phyloP scores from a whole-genome alignment of 2,329 filamentous ascomycete species.

The Apiospora kogelbergensis region DNA sequence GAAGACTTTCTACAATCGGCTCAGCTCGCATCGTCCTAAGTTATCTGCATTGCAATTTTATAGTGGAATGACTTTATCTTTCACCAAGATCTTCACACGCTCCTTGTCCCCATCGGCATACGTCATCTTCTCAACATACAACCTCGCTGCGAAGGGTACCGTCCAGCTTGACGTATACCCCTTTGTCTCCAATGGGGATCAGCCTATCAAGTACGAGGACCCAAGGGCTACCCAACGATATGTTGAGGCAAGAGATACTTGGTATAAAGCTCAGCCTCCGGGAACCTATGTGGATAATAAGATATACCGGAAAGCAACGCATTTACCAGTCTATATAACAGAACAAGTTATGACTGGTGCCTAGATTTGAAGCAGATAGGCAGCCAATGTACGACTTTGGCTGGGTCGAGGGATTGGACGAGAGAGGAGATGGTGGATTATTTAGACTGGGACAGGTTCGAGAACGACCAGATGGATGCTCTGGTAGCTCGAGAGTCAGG shows the following conservation, averaged over 20 bases:
- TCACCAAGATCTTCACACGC: no score
- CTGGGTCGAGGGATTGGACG: conserved; percentile 19
- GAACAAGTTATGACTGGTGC: conserved; percentile 21
- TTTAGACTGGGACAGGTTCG: conserved; percentile 23
- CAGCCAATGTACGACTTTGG: conserved; percentile 13
- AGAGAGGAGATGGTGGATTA: no score
- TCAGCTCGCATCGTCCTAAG: no score
- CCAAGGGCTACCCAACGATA: no score
- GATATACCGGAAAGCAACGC: conserved; percentile 21
- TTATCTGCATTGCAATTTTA: no score
- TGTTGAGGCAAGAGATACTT: conserved; percentile 18
- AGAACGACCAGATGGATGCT: conserved; percentile 22
- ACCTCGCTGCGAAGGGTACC: no score
- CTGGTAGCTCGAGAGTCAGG: conserved; percentile 15
- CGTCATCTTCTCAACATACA: no score
- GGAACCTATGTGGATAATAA: conserved; percentile 21
- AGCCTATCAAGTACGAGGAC: conserved; percentile 13
- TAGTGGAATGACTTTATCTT: no score
- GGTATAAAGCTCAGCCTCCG: conserved; percentile 18
- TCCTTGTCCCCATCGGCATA: no score
- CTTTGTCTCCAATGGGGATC: no score
- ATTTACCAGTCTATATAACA: conserved; percentile 19
- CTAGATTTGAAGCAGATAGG: conserved; percentile 19
- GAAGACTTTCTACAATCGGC: no score
- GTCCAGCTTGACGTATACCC: no score